Base-by-base conservation (phyloP, 2,329 filamentous ascomycete genomes). In the Claviceps quebecensis region DNA sequence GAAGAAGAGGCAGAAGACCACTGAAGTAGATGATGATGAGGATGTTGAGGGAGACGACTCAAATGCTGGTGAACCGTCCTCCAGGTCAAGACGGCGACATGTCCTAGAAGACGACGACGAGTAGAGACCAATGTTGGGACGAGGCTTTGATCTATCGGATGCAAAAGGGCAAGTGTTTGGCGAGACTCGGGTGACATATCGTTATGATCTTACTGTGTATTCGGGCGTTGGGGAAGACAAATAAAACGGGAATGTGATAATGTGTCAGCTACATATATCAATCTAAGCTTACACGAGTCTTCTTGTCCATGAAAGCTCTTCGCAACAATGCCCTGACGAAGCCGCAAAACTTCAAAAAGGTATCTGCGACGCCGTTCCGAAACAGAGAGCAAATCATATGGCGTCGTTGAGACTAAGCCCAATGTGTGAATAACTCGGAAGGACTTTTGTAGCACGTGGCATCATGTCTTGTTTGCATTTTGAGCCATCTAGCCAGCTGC, bases 21-120 rank as follows among this genome's bases (percentile, higher is more conserved):
- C 68, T 6, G 72, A 76, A 14, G 67, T 68, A 3, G 72, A 77
- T 29, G 62, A 77, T 34, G 66, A 68, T 17, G 67, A 68, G 19
- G 77, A 79, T 57, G 77, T 72, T 0, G 77, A 80, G 56, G 75
- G 69, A 5, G 77, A 80, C 53, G 67, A 74, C 41, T 72, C 78
- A 45, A 77, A 79, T 51, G 59, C 63, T 5, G 61, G 62, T 22
- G 69, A 70, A 57, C 58, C 63, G 50, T 65, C 66, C 38, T 69
- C 75, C 51, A 64, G 73, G 53, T 68, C 71, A 48, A 74, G 78
- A 60, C 71, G 78, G 54, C 73, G 77, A 56, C 72, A 70, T 41
- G 67, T 83, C 56, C 71, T 83, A 53, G 77, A 80, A 51, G 78
- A 80, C 43, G 72, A 73, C 55, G 59, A 55, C 53, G 48, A 53